Conservation (phyloP, 2,329 filamentous ascomycete species). For the Parasarocladium wereldwijsianum region DNA sequence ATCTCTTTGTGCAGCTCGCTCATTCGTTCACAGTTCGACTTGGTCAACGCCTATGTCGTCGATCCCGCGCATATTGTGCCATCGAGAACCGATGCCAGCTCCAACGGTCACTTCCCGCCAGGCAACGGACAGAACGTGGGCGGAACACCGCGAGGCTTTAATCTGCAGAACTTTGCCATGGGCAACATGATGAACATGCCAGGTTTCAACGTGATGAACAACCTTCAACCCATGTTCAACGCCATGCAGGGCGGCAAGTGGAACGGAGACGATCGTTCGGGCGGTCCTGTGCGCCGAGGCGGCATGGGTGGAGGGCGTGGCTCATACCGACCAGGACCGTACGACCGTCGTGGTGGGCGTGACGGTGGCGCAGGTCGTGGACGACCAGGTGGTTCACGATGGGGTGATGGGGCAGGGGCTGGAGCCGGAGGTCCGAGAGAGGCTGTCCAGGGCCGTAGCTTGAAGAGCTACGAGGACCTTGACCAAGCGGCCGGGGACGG, state of each 20-base stretch:
- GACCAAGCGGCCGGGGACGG: conserved; percentile 68
- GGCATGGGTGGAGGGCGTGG: conserved; percentile 35
- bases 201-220: conserved; percentile 35
- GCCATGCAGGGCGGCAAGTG: conserved; percentile 33
- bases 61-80: conserved; percentile 92
- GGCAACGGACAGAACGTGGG: conserved; percentile 59
- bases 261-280: conserved; percentile 41
- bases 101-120: conserved; percentile 87
- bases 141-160: conserved; percentile 87
- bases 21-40: conserved; percentile 46
- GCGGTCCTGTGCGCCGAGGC: conserved; percentile 56
- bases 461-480: conserved; percentile 96
- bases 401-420: conserved; percentile 63
- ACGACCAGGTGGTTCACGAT: conserved; percentile 39
- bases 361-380: conserved; percentile 35
- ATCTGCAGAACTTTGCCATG: conserved; percentile 57
- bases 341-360: conserved; percentile 51
- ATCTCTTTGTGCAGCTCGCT: conserved; percentile 4
- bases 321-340: conserved; percentile 54
- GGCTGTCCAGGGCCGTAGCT: conserved; percentile 77
- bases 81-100: conserved; percentile 84
- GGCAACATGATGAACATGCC: conserved; percentile 45
- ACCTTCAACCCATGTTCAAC: conserved; percentile 40
- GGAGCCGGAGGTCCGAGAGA: conserved; percentile 74
- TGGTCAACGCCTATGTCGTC: conserved; percentile 88